Conservation (phyloP, 805 yeast genomes). For the Barnettozyma salicaria region DNA sequence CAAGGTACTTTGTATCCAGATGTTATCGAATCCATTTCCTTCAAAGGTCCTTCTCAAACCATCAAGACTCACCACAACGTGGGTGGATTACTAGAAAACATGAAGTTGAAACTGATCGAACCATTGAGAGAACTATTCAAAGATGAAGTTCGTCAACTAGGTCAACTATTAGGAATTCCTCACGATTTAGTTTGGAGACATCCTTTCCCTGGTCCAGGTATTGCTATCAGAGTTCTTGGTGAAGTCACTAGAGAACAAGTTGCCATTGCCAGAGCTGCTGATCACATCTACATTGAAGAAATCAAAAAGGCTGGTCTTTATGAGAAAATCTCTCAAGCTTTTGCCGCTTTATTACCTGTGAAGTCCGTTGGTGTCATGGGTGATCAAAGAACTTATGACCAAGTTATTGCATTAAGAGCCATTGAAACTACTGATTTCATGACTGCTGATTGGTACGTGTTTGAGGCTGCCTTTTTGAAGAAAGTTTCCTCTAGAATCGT, state of each 20-base stretch:
- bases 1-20: conserved; percentile 99
- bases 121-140: conserved; percentile 98
- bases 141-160: conserved; percentile 96
- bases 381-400: conserved; percentile 98
- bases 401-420: conserved; percentile 97
- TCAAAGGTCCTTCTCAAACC: conserved; percentile 99
- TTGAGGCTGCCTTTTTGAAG: conserved; percentile 89
- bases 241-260: conserved; percentile 93
- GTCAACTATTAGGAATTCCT: conserved; percentile 91
- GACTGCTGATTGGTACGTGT: conserved; percentile 99
- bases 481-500: conserved; percentile 92
- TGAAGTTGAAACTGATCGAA: conserved; percentile 97
- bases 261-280: conserved; percentile 96
- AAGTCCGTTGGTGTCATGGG: conserved; percentile 99
- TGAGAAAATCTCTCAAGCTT: conserved; percentile 92
- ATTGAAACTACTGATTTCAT: conserved; percentile 96
- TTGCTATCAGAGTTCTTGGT: conserved; percentile 96
- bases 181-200: conserved; percentile 99
- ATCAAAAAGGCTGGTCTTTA: conserved; percentile 90
- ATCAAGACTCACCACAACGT: conserved; percentile 99
- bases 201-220: conserved; percentile 99
- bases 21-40: conserved; percentile 95
- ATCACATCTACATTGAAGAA: conserved; percentile 92
- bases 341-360: conserved; percentile 94
- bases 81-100: conserved; percentile 95